Evolutionary conservation across 768 basidiomycete genomes (phyloP).

Genomic region (Holtermanniella nyarrowii): DNA sequence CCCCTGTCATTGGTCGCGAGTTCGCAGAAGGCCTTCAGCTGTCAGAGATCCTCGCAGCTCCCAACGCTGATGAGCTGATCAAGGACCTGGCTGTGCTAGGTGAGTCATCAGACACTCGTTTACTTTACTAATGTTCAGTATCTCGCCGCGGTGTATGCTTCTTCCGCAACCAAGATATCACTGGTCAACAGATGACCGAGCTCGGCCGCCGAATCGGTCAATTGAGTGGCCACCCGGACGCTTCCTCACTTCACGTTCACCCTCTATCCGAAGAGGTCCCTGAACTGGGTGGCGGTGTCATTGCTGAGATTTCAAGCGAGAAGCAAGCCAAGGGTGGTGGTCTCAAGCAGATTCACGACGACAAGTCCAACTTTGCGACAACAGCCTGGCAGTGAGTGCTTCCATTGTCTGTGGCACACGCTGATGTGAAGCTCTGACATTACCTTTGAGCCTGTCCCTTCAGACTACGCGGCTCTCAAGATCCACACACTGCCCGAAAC

Average conservation of each 20-base stretch:
- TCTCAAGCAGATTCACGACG: conserved; percentile 23
- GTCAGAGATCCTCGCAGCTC: conserved; percentile 44
- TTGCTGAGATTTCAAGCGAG: conserved; percentile 31
- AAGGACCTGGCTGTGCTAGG: conserved; percentile 49
- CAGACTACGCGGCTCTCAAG: conserved; percentile 36
- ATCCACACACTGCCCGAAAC: conserved; percentile 37
- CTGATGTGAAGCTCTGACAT: conserved; percentile 19
- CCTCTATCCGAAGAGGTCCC: conserved; percentile 35
- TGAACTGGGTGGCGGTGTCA: conserved; percentile 23
- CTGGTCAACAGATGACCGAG: conserved; percentile 25
- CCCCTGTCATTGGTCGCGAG: conserved; percentile 52
- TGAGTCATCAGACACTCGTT: conserved; percentile 5
- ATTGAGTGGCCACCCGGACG: conserved; percentile 31
- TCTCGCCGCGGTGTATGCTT: conserved; percentile 40
- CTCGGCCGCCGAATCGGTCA: conserved; percentile 29
- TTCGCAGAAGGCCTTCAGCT: conserved; percentile 48
- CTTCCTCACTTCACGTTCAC: conserved; percentile 33
- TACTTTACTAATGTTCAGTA: conserved; percentile 20
- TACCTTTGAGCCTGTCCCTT: conserved; percentile 38
- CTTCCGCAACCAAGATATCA: conserved; percentile 39
- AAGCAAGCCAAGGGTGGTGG: conserved; percentile 24
- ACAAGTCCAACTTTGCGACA: conserved; percentile 27
- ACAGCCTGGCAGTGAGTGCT: conserved; percentile 22
- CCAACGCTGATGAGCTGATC: conserved; percentile 49
- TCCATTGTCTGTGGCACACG: background rate